phyloP scores from a whole-genome alignment of 192 early-diverging fungal genomes.

The Gryganskiella cystojenkinii region DNA sequence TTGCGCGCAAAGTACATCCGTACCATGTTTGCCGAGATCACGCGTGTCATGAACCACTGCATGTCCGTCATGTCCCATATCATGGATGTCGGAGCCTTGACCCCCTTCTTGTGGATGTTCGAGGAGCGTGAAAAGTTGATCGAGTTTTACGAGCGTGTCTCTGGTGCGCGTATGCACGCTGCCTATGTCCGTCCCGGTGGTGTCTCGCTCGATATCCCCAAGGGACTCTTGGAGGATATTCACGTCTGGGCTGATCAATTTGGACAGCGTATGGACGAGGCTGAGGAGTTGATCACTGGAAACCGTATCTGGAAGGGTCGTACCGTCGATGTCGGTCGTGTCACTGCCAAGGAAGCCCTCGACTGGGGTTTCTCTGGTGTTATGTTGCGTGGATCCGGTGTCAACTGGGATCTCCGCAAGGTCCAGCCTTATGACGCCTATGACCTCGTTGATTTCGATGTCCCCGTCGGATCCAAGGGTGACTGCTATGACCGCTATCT shows the following conservation, averaged over 20 bases:
- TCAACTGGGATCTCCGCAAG: conserved; percentile 96
- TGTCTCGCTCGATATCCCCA: conserved; percentile 92
- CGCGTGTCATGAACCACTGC: conserved; percentile 97
- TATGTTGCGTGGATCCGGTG: conserved; percentile 93
- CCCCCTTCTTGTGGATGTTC: conserved; percentile 99
- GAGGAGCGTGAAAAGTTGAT: conserved; percentile 99
- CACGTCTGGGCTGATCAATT: conserved; percentile 95
- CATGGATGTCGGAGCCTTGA: conserved; percentile 97
- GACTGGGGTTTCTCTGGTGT: conserved; percentile 95
- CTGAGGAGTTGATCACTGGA: conserved; percentile 91
- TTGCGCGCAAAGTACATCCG: conserved; percentile 96
- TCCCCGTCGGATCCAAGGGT: conserved; percentile 94
- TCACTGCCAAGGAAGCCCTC: conserved; percentile 88
- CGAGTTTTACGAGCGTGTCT: conserved; percentile 99
- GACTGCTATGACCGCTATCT: conserved; percentile 97
- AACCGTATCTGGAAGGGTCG: conserved; percentile 97
- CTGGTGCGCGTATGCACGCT: conserved; percentile 97
- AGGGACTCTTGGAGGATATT: conserved; percentile 95
- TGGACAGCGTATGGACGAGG: conserved; percentile 89
- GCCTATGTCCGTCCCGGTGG: conserved; percentile 98
- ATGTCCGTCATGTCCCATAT: conserved; percentile 98
- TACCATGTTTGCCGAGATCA: conserved; percentile 97
- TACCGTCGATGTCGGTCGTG: conserved; percentile 86
- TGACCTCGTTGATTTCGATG: conserved; percentile 94
- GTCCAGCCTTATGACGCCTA: conserved; percentile 95